These are phyloP conservation scores for Porpolomopsis calyptriformis DNA, from an alignment of 768 basidiomycete genomes.

Conservation along the genomic window DNA sequence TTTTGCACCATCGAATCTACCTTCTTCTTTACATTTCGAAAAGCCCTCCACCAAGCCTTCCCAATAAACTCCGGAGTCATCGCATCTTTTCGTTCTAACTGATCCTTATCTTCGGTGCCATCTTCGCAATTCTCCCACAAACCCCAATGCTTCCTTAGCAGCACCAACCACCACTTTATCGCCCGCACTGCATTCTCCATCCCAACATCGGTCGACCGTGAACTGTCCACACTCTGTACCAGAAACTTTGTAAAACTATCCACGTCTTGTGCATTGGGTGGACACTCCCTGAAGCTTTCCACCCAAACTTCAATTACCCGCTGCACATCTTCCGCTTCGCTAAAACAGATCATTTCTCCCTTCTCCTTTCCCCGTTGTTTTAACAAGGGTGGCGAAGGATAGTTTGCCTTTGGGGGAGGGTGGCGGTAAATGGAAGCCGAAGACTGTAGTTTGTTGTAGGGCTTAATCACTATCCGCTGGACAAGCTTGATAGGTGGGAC, in stretches of 20 bases:
- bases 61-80: slow-evolving; percentile 35
- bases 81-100: neutral
- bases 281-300: slow-evolving; percentile 41
- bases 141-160: slow-evolving; percentile 57
- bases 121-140: slow-evolving; percentile 39
- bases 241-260: slow-evolving; percentile 67
- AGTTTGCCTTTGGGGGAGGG: slow-evolving; percentile 48
- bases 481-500: slow-evolving; percentile 27
- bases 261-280: slow-evolving; percentile 67
- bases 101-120: slow-evolving; percentile 20
- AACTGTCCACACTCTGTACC: slow-evolving; percentile 52
- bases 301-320: slow-evolving; percentile 70
- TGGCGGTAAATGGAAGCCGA: slow-evolving; percentile 31
- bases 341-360: slow-evolving; percentile 47
- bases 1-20: slow-evolving; percentile 56
- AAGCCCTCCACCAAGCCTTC: slow-evolving; percentile 74
- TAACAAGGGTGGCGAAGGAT: slow-evolving; percentile 38
- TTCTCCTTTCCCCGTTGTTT: slow-evolving; percentile 48
- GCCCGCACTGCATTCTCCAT: slow-evolving; percentile 61
- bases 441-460: slow-evolving; percentile 32
- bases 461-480: slow-evolving; percentile 47
- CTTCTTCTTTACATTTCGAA: slow-evolving; percentile 52
- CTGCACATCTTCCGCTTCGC: slow-evolving; percentile 65
- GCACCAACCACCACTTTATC: slow-evolving; percentile 73
- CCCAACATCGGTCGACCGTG: slow-evolving; percentile 43